Percentiles rank a stretch among this genome's conserved stretches.
phyloP scores from a whole-genome alignment of 2,329 filamentous ascomycete genomes.

The Colletotrichum viniferum region DNA sequence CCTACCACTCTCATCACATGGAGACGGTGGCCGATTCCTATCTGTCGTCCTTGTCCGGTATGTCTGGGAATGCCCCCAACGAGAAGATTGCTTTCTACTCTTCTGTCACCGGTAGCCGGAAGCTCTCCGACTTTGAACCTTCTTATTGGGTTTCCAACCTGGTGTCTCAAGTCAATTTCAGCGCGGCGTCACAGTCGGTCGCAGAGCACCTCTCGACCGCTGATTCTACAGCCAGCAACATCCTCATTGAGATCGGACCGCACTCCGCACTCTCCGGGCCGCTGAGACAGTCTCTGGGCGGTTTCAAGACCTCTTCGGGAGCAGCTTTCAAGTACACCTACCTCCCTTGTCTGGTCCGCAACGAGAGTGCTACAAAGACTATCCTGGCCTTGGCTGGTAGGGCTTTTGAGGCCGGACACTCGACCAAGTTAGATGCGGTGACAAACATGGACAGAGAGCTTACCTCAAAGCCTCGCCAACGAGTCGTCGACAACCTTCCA shows the following conservation, averaged over 20 bases:
- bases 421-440: conserved; percentile 46
- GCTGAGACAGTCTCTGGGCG: neutral
- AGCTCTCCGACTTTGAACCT: neutral
- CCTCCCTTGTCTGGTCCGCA: conserved; percentile 51
- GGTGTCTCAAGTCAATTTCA: neutral
- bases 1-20: conserved; percentile 61
- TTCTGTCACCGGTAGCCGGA: neutral
- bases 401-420: conserved; percentile 47
- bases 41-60: neutral
- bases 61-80: no score
- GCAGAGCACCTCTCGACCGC: neutral
- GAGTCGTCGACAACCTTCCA: conserved; percentile 45
- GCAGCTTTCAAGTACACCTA: conserved; percentile 44
- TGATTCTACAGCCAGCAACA: conserved; percentile 20
- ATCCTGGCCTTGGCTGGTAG: conserved; percentile 46
- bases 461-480: neutral
- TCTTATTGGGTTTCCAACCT: neutral
- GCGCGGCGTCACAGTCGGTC: neutral
- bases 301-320: conserved; percentile 1
- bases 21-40: conserved; percentile 37
- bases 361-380: conserved; percentile 51
- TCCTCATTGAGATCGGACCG: neutral
- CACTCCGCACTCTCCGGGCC: neutral
- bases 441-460: conserved; percentile 32
- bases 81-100: neutral